Evolutionary conservation across 192 early-diverging fungal species (phyloP).

Genomic region (Entomortierella chlamydospora): DNA sequence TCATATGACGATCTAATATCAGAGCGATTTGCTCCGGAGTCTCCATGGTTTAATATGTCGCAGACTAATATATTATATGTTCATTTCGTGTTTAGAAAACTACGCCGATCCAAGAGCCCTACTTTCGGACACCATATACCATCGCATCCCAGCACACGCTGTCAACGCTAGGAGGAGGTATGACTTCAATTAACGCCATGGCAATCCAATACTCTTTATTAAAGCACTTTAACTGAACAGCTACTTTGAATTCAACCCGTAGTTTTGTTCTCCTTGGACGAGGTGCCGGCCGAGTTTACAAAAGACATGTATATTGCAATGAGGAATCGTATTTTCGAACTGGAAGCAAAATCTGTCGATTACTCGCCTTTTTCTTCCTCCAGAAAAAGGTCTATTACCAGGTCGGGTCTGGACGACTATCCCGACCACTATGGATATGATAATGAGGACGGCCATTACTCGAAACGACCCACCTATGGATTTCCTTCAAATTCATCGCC

Average conservation of each 20-base stretch:
- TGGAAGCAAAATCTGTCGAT: constrained; percentile 38
- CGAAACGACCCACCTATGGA: constrained; percentile 15
- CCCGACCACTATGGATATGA: constrained; percentile 6
- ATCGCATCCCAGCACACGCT: constrained; percentile 52
- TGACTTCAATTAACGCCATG: no score
- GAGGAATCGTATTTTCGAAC: constrained; percentile 46
- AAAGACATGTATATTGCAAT: constrained; percentile 48
- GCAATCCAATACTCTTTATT: no score
- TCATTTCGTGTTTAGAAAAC: constrained; percentile 36
- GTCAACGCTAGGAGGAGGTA: constrained; percentile 53
- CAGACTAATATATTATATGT: neutral
- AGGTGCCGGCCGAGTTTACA: constrained; percentile 35
- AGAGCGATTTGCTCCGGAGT: neutral
- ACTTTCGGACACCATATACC: constrained; percentile 46
- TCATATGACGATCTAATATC: neutral
- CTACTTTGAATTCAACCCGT: neutral
- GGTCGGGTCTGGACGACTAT: constrained; percentile 24
- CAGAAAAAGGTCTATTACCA: constrained; percentile 28
- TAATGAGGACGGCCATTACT: neutral
- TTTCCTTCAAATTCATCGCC: neutral
- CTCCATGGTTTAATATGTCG: no score
- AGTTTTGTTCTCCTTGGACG: constrained; percentile 49
- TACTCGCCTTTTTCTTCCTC: constrained; percentile 37
- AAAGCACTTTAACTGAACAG: no score
- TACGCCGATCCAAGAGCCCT: constrained; percentile 43